Percentiles rank a stretch among this genome's conserved stretches.
Conservation (phyloP, 371 early-diverging fungal species). For the Blakeslea trispora region DNA sequence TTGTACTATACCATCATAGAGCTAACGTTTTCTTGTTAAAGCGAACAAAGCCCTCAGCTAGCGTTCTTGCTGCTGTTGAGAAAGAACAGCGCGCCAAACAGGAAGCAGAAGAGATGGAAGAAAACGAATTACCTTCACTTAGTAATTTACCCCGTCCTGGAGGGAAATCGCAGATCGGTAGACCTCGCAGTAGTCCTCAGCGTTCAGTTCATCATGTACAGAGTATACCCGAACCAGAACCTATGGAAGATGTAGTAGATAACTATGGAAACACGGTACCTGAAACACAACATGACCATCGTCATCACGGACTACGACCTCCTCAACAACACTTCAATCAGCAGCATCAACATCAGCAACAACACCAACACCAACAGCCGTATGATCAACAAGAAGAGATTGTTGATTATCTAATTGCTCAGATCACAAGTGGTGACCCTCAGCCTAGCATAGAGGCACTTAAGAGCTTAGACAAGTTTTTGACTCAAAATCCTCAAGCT, state of each 20-base stretch:
- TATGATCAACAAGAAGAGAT: slow-evolving; percentile 36
- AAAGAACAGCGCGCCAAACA: slow-evolving; percentile 29
- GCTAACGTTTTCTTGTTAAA: neutral
- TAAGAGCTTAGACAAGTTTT: slow-evolving; percentile 73
- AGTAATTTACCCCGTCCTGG: slow-evolving; percentile 32
- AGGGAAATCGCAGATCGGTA: slow-evolving; percentile 36
- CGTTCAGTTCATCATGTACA: slow-evolving; percentile 22
- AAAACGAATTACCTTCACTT: slow-evolving; percentile 41
- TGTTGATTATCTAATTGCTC: slow-evolving; percentile 73
- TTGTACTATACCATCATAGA: too few species aligned
- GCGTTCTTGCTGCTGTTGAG: slow-evolving; percentile 36
- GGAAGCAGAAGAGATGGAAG: slow-evolving; percentile 44
- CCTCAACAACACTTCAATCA: slow-evolving; percentile 22
- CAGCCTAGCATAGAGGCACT: slow-evolving; percentile 77
- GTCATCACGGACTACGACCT: neutral
- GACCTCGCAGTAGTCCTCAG: slow-evolving; percentile 29
- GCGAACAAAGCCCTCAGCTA: slow-evolving; percentile 46
- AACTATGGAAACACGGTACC: slow-evolving; percentile 36
- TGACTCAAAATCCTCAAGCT: slow-evolving; percentile 54
- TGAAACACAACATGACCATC: slow-evolving; percentile 14
- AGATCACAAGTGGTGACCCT: slow-evolving; percentile 75
- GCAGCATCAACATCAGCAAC: slow-evolving; percentile 27
- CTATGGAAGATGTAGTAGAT: slow-evolving; percentile 53
- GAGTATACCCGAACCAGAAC: slow-evolving; percentile 38
- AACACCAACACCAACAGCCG: slow-evolving; percentile 8